Conservation (phyloP, 441 rosid species). For the Gossypium trilobum region DNA sequence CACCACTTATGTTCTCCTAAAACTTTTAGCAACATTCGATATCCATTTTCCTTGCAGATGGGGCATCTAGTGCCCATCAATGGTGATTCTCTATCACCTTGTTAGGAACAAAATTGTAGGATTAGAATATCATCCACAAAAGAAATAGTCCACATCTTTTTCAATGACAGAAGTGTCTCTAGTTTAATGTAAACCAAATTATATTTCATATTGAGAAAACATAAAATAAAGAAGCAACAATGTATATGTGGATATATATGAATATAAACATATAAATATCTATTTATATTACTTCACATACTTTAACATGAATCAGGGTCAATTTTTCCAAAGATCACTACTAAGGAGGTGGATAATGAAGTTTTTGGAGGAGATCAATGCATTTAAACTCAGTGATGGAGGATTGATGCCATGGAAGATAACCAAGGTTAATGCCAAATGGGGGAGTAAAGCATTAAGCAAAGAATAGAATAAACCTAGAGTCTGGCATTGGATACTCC, state of each 20-base stretch:
- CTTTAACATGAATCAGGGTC: background rate
- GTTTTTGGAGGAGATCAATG: background rate
- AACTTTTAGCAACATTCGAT: background rate
- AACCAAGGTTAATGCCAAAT: constrained; percentile 6
- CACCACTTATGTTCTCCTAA: background rate
- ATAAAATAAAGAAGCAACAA: background rate
- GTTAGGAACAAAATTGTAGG: background rate
- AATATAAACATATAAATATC: background rate
- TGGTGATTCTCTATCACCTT: constrained; percentile 1
- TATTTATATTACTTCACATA: background rate
- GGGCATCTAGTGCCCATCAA: background rate
- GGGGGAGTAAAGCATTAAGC: constrained; percentile 10
- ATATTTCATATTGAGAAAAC: background rate
- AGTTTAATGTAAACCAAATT: background rate
- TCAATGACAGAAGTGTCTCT: background rate
- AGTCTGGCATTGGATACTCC: constrained; percentile 46
- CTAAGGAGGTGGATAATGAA: background rate
- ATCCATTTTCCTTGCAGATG: background rate
- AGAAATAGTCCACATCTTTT: background rate
- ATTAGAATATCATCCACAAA: background rate
- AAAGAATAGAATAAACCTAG: constrained; percentile 42
- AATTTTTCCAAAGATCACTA: background rate
- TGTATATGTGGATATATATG: background rate
- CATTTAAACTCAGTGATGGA: background rate
- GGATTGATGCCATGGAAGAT: background rate